phyloP scores from a whole-genome alignment of 495 filamentous ascomycete genomes.

The Staphylotrichum tortipilum region DNA sequence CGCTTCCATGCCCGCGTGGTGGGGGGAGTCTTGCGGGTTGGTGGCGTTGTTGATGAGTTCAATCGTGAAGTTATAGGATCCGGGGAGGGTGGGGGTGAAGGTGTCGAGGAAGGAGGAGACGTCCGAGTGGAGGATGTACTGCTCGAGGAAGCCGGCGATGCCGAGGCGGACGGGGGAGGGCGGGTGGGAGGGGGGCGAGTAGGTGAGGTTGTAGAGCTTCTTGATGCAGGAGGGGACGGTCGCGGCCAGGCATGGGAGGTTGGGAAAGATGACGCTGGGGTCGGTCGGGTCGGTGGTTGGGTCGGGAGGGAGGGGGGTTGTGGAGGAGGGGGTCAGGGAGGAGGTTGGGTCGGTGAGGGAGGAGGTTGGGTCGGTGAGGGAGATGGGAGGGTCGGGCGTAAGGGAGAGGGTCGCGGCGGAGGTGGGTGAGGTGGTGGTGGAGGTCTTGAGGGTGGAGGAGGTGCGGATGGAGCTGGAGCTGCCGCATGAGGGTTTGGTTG shows the following conservation, averaged over 20 bases:
- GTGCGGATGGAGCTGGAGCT: background rate
- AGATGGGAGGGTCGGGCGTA: too few relatives aligned
- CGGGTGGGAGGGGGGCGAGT: constrained; percentile 15
- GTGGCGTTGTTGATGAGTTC: constrained; percentile 51
- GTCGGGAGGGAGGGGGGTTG: too few relatives aligned
- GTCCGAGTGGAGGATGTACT: constrained; percentile 55
- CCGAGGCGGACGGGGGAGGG: constrained; percentile 40
- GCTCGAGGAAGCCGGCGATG: constrained; percentile 60
- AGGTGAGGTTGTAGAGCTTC: constrained; percentile 35
- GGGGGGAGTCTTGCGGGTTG: constrained; percentile 38
- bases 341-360: too few relatives aligned
- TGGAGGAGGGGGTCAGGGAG: too few relatives aligned
- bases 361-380: too few relatives aligned
- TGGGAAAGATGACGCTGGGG: constrained; percentile 9
- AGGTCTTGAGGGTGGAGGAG: constrained; percentile 9
- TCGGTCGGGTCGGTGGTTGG: too few relatives aligned
- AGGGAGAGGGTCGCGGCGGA: too few relatives aligned
- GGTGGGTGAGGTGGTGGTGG: too few relatives aligned
- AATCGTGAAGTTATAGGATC: constrained; percentile 50
- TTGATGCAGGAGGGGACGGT: constrained; percentile 31
- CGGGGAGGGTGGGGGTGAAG: constrained; percentile 39
- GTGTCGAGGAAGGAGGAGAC: constrained; percentile 43
- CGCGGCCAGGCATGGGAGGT: constrained; percentile 23
- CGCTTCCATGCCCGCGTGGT: constrained; percentile 48
- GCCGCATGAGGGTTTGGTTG: background rate